Base-by-base conservation (phyloP, 148 eudicot genomes). In the Polygonum aviculare region DNA sequence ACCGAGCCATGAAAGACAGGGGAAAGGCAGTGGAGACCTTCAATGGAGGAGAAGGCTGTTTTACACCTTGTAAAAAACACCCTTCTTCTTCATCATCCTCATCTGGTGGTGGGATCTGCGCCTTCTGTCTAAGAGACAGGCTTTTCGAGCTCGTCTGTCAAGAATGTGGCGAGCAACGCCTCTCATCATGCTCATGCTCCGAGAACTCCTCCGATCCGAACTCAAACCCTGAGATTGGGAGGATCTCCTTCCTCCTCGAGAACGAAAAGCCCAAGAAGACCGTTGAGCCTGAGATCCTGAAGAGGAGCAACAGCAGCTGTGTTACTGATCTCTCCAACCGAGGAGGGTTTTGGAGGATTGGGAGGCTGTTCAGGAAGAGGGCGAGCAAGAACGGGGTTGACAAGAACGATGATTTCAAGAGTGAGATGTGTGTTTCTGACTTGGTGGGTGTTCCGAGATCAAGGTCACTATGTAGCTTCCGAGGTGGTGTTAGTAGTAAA, bases 81-180 rank as follows among this genome's bases (percentile, higher is more conserved):
- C 96, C 96, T 35, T 52, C 81, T 80, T 77, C 91, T 16, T 52
- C 81, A 78, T 78, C 91, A 3, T 41, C 86, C 6, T 45, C 90
- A 7, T 85, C 84, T 60, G 98, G 97, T 41, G 85, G 89, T 54
- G 98, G 98, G 49, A 86, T 94, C 65, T 94, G 97, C 71, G 88
- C 98, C 12, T 67, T 79, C 75, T 94, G 98, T 74, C 87, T 94
- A 7, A 90, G 87, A 12, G 98, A 94, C 44, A 84, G 88, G 48
- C 80, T 94, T 5, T 69, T 83, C 47, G 88, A 86, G 39, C 82
- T 94, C 16, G 87, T 94, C 6, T 94, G 98, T 74, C 87, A 93
- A 38, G 88, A 85, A 50, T 94, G 98, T 48, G 97, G 97, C 0
- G 96, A 94, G 59, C 92, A 84, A 41, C 78, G 88, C 11, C 78